Percentiles rank a stretch among this genome's conserved stretches.
phyloP scores from a whole-genome alignment of 2,329 filamentous ascomycete genomes.

The Sporothrix luriei region DNA sequence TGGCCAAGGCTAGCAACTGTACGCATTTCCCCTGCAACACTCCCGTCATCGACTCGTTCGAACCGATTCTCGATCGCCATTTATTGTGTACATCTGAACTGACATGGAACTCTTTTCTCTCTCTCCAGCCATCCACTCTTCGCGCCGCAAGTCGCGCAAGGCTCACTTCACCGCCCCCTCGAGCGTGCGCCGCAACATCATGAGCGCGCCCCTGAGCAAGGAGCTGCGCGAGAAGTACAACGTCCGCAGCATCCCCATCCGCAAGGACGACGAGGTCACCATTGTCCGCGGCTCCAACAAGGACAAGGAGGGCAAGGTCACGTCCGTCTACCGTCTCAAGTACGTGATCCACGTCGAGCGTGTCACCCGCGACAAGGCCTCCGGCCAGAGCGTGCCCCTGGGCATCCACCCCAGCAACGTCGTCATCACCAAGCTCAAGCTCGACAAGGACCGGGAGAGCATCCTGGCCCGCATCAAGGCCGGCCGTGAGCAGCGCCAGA shows the following conservation, averaged over 20 bases:
- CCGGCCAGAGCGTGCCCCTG: conserved; percentile 92
- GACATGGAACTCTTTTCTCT: conserved; percentile 2
- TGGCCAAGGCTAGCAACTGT: conserved; percentile 37
- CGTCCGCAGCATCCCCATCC: conserved; percentile 93
- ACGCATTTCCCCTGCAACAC: conserved; percentile 24
- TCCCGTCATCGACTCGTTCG: not conserved
- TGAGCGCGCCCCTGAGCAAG: conserved; percentile 94
- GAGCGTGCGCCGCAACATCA: conserved; percentile 91
- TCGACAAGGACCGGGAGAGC: conserved; percentile 90
- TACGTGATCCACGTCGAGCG: conserved; percentile 97
- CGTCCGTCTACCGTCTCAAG: conserved; percentile 96
- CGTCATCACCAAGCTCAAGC: conserved; percentile 98
- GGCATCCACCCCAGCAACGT: conserved; percentile 96
- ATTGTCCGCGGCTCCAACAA: conserved; percentile 94
- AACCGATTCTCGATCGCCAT: not conserved
- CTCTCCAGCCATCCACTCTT: conserved; percentile 67
- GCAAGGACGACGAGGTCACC: conserved; percentile 94
- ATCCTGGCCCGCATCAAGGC: conserved; percentile 83
- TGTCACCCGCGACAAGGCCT: conserved; percentile 94
- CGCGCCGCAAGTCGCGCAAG: conserved; percentile 98
- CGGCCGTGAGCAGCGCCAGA: conserved; percentile 74
- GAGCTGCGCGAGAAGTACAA: conserved; percentile 99
- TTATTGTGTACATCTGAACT: not conserved
- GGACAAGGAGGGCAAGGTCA: conserved; percentile 98
- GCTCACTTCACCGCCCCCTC: conserved; percentile 96